Evolutionary conservation across 257 asterid genomes (phyloP).

Genomic region (Mentha longifolia): DNA sequence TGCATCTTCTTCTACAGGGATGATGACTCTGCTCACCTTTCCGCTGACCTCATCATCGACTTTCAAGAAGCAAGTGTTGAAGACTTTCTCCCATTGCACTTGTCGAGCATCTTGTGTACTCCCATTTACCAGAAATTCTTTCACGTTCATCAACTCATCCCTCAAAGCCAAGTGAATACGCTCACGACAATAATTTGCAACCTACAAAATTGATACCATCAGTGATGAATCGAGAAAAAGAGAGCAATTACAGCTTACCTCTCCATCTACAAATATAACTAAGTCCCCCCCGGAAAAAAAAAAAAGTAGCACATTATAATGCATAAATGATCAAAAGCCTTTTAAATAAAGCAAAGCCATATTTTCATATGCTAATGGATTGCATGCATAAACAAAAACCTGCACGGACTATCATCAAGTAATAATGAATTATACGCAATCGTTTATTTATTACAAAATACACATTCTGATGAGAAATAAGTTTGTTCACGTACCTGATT

Average conservation of each 20-base stretch:
- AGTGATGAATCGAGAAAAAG: neutral
- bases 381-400: neutral
- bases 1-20: slow-evolving; percentile 35
- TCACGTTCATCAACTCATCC: slow-evolving; percentile 54
- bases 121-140: slow-evolving; percentile 34
- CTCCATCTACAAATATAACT: neutral
- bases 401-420: neutral
- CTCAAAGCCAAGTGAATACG: slow-evolving; percentile 67
- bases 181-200: slow-evolving; percentile 76
- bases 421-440: neutral
- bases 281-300: neutral
- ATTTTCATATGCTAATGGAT: neutral
- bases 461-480: neutral
- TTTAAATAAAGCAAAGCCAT: neutral
- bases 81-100: slow-evolving; percentile 71
- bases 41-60: slow-evolving; percentile 83
- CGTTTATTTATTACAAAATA: neutral
- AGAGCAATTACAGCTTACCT: neutral
- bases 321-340: neutral
- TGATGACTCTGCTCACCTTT: slow-evolving; percentile 39
- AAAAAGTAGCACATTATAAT: neutral
- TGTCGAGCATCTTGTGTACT: slow-evolving; percentile 53
- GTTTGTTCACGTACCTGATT: slow-evolving; percentile 60
- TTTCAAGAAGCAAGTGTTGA: slow-evolving; percentile 62
- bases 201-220: slow-evolving; percentile 42